Evolutionary conservation across 805 yeast genomes (phyloP).

Genomic region (Lachancea kluyveri): DNA sequence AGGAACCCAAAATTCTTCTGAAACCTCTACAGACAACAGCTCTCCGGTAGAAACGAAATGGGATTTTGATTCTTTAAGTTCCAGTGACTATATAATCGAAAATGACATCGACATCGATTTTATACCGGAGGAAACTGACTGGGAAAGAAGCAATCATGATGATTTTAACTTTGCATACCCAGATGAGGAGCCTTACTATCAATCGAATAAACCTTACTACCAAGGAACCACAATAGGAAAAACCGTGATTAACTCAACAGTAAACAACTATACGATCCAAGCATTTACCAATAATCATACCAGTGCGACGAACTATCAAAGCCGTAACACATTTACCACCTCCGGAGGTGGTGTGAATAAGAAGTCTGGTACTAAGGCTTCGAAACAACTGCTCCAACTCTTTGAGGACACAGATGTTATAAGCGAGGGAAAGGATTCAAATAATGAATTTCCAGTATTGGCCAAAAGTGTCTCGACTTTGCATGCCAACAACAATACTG

Average conservation of each 20-base stretch:
- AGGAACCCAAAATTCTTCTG: slow-evolving; percentile 17
- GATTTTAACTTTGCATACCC: slow-evolving; percentile 28
- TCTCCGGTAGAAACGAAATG: slow-evolving; percentile 54
- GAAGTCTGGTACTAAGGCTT: slow-evolving; percentile 39
- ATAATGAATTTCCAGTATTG: slow-evolving; percentile 14
- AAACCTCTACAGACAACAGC: slow-evolving; percentile 10
- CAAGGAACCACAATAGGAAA: slow-evolving; percentile 30
- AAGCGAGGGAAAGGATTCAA: slow-evolving; percentile 15
- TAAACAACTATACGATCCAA: slow-evolving; percentile 8
- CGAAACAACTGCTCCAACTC: slow-evolving; percentile 63
- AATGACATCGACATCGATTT: slow-evolving; percentile 49
- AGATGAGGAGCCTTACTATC: slow-evolving; percentile 27
- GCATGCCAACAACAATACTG: slow-evolving; percentile 4
- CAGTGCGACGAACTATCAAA: slow-evolving; percentile 10
- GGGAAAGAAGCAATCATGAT: slow-evolving; percentile 20
- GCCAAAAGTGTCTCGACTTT: slow-evolving; percentile 14
- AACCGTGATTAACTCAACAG: slow-evolving; percentile 8
- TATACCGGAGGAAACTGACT: slow-evolving; percentile 29
- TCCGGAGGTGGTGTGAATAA: slow-evolving; percentile 30
- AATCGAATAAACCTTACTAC: slow-evolving; percentile 20
- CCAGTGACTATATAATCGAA: slow-evolving; percentile 66
- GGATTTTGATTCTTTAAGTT: slow-evolving; percentile 83
- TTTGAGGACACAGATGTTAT: slow-evolving; percentile 49
- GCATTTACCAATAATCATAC: slow-evolving; percentile 7
- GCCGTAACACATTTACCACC: slow-evolving; percentile 22